phyloP scores from a whole-genome alignment of 1,284 basidiomycete species.

The Lentinula novae-zelandiae region DNA sequence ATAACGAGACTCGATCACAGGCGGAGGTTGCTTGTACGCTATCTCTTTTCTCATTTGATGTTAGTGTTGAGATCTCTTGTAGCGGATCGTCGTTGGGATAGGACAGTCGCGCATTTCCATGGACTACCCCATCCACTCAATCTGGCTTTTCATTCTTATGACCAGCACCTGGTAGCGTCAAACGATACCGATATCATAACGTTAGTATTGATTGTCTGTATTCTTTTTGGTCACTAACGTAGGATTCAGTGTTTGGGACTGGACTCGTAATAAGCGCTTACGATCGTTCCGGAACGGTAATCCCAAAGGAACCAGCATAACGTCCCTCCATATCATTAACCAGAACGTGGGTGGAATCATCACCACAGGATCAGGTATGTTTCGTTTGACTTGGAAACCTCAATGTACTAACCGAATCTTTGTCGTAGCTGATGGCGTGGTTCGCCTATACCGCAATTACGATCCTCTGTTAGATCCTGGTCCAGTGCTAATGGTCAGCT shows the following conservation, averaged over 20 bases:
- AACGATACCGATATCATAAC: conserved; percentile 87
- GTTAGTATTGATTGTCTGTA: conserved; percentile 39
- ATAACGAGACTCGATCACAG: conserved; percentile 69
- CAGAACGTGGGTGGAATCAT: conserved; percentile 93
- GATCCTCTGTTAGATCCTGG: conserved; percentile 61
- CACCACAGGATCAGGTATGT: conserved; percentile 80
- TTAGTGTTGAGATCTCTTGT: not conserved
- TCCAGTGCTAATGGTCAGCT: conserved; percentile 83
- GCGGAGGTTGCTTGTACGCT: conserved; percentile 64
- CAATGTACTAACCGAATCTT: not conserved
- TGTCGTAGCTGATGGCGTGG: conserved; percentile 78
- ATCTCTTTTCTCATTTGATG: conserved; percentile 1
- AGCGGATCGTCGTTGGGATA: conserved; percentile 74
- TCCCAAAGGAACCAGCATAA: conserved; percentile 78
- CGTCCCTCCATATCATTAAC: conserved; percentile 92
- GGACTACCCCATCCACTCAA: conserved; percentile 71
- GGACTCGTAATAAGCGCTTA: conserved; percentile 78
- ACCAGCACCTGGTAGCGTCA: conserved; percentile 83
- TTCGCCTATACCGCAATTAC: conserved; percentile 92
- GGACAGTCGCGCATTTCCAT: conserved; percentile 72
- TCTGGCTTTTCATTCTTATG: conserved; percentile 90
- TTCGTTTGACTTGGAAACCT: not conserved
- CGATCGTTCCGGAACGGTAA: conserved; percentile 91
- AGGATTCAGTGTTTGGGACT: conserved; percentile 84
- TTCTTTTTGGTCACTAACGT: not conserved